A percentile compares a stretch with the other conserved stretches of the same genome.
These are phyloP conservation scores for Oryza brachyantha DNA, from an alignment of 176 grass and related monocot genomes.

Conservation along the genomic window DNA sequence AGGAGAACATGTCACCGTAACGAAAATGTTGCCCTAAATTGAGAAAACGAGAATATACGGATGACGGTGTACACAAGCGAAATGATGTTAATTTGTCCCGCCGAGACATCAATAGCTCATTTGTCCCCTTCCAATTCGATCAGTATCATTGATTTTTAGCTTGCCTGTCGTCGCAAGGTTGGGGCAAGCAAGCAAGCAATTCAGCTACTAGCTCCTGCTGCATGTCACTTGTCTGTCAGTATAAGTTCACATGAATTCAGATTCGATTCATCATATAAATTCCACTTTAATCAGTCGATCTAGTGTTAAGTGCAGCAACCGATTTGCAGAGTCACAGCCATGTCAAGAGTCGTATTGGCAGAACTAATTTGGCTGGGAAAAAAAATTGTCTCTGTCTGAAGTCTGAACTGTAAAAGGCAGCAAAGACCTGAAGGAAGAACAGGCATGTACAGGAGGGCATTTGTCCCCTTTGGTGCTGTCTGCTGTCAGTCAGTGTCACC, in stretches of 20 bases:
- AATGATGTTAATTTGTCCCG: background rate
- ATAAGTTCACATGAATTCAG: too few species aligned
- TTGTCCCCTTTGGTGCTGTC: background rate
- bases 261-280: too few species aligned
- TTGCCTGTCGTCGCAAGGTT: background rate
- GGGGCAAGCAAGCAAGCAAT: background rate
- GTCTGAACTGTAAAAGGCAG: background rate
- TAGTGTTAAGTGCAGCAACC: background rate
- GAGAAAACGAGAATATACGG: background rate
- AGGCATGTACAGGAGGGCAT: background rate
- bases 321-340: background rate
- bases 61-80: background rate
- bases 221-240: too few species aligned
- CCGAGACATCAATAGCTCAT: background rate
- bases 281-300: background rate
- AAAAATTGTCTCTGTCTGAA: background rate
- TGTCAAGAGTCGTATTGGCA: background rate
- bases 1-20: background rate
- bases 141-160: background rate
- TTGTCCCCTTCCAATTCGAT: background rate
- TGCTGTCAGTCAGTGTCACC: background rate
- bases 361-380: background rate
- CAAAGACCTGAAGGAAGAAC: too few species aligned
- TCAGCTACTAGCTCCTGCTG: background rate
- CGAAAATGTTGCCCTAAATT: background rate